Evolutionary conservation across 2,329 filamentous ascomycete species (phyloP).

Genomic region (Chaetomium sp.): DNA sequence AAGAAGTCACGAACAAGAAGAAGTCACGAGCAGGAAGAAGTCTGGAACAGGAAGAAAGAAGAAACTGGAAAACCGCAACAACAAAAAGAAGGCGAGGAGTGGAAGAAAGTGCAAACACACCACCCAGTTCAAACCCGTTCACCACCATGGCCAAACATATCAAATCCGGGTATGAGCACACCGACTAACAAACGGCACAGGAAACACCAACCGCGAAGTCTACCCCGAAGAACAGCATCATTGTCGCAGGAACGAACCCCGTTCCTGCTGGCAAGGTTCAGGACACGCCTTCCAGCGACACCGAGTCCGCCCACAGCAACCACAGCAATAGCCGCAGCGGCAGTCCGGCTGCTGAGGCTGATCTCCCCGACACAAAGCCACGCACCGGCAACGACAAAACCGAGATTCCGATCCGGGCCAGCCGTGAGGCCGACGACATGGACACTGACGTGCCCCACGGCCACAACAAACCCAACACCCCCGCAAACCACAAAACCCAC

Average conservation of each 20-base stretch:
- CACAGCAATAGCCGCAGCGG: neutral
- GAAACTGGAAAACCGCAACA: too few species aligned
- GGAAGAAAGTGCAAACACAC: too few species aligned
- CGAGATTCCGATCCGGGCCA: neutral
- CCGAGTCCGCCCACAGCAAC: neutral
- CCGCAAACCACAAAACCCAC: too few species aligned
- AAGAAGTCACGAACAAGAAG: too few species aligned
- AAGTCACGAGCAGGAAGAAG: too few species aligned
- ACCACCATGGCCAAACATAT: too few species aligned
- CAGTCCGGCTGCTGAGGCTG: too few species aligned
- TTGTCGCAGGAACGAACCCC: slow-evolving; percentile 5
- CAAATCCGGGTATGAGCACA: too few species aligned
- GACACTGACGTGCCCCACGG: neutral
- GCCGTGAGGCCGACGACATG: neutral
- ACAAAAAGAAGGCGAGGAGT: too few species aligned
- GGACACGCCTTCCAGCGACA: neutral
- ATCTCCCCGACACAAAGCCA: too few species aligned
- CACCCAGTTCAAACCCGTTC: too few species aligned
- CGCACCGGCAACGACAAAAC: neutral
- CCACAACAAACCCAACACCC: neutral
- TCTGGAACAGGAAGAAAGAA: too few species aligned
- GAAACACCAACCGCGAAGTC: neutral
- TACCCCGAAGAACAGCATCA: slow-evolving; percentile 14
- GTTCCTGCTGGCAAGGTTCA: neutral
- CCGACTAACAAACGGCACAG: neutral